These are phyloP conservation scores for Salix purpurea DNA, from an alignment of 345 rosid species.

Conservation along the genomic window DNA sequence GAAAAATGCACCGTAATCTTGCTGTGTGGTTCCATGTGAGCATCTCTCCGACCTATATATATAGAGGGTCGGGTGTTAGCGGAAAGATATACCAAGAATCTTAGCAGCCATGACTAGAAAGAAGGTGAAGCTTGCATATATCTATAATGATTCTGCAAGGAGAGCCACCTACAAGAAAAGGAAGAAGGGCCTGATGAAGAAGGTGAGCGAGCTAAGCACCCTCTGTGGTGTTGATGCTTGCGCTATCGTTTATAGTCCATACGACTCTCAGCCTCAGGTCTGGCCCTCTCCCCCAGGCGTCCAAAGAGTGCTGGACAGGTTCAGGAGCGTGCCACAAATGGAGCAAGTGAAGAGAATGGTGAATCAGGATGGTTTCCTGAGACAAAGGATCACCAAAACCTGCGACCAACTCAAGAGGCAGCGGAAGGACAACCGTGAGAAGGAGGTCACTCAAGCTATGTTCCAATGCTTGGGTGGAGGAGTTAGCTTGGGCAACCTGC, in stretches of 20 bases:
- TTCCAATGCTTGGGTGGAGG: constrained; percentile 21
- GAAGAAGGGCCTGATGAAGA: constrained; percentile 57
- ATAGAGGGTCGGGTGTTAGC: not conserved
- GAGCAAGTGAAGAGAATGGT: constrained; percentile 46
- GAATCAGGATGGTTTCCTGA: constrained; percentile 40
- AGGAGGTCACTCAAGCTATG: constrained; percentile 33
- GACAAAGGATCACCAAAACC: constrained; percentile 31
- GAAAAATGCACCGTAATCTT: not conserved
- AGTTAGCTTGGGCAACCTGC: not conserved
- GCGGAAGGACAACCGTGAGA: constrained; percentile 38
- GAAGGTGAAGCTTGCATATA: constrained; percentile 51
- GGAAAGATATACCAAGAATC: not conserved
- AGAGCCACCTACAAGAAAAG: constrained; percentile 63
- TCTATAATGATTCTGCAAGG: constrained; percentile 44
- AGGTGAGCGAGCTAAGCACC: constrained; percentile 54
- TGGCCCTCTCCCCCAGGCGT: constrained; percentile 47
- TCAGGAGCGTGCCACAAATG: constrained; percentile 38
- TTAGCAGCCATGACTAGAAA: constrained; percentile 43
- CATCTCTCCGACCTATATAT: constrained; percentile 1
- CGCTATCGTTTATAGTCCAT: constrained; percentile 35
- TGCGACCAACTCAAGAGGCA: constrained; percentile 35
- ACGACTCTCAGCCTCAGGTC: constrained; percentile 34
- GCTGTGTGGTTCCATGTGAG: not conserved
- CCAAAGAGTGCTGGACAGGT: constrained; percentile 24
- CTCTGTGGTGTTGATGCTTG: constrained; percentile 57